Evolutionary conservation across 371 early-diverging fungal species (phyloP).

Genomic region (Haplosporangium sp.): DNA sequence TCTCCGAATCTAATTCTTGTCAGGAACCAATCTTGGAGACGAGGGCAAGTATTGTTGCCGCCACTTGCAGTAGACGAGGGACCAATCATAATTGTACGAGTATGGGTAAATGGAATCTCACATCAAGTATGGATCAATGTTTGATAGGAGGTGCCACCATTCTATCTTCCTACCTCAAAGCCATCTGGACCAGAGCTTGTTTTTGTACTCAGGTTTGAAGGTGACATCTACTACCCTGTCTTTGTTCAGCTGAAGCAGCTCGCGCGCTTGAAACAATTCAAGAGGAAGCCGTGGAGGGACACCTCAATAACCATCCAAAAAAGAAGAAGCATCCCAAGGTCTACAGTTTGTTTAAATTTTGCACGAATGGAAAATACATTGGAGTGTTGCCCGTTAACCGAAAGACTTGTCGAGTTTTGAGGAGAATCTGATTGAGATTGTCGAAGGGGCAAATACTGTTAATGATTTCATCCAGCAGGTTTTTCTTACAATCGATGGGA

Average conservation of each 20-base stretch:
- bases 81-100: not conserved
- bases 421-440: not conserved
- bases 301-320: not conserved
- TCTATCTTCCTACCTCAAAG: slow-evolving; percentile 12
- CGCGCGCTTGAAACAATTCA: not conserved
- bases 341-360: not conserved
- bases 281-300: not conserved
- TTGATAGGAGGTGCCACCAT: slow-evolving; percentile 18
- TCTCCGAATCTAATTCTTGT: too few species aligned
- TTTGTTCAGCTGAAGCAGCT: not conserved
- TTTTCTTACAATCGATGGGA: too few species aligned
- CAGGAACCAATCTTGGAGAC: too few species aligned
- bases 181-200: slow-evolving; percentile 24
- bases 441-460: too few species aligned
- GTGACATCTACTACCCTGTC: slow-evolving; percentile 9
- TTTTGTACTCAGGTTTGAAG: slow-evolving; percentile 19
- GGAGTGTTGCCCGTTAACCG: not conserved
- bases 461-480: too few species aligned
- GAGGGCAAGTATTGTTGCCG: not conserved
- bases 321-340: not conserved
- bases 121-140: slow-evolving; percentile 9
- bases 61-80: slow-evolving; percentile 1
- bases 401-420: not conserved
- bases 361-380: not conserved
- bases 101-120: slow-evolving; percentile 19